Evolutionary conservation across 306 rosid species (phyloP).

Genomic region (Vigna nakashimae): DNA sequence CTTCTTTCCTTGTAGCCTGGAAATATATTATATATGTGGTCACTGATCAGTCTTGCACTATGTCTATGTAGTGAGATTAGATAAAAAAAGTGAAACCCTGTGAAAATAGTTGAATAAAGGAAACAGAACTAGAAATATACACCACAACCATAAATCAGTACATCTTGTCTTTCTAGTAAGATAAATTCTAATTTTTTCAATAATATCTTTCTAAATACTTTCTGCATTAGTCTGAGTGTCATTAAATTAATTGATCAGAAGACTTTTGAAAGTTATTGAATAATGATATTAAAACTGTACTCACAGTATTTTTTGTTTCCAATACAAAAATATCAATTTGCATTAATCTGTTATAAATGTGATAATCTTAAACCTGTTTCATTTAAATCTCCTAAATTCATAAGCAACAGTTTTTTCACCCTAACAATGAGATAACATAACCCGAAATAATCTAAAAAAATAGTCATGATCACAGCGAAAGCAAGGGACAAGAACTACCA

Average conservation of each 20-base stretch:
- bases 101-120: constrained; percentile 23
- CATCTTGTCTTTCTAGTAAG: constrained; percentile 19
- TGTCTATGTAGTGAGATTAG: background rate
- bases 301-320: background rate
- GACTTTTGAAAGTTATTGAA: constrained; percentile 17
- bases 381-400: constrained; percentile 27
- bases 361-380: constrained; percentile 14
- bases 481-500: constrained; percentile 16
- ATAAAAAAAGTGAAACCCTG: background rate
- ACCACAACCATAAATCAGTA: background rate
- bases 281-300: constrained; percentile 18
- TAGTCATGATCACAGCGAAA: background rate
- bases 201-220: constrained; percentile 18
- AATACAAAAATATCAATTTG: constrained; percentile 20
- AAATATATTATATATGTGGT: background rate
- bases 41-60: background rate
- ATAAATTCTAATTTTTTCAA: constrained; percentile 1
- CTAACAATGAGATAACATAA: background rate
- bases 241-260: constrained; percentile 18
- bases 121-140: constrained; percentile 11
- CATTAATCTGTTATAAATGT: constrained; percentile 4
- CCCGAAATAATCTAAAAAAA: constrained; percentile 2
- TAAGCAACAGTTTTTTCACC: constrained; percentile 20
- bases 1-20: constrained; percentile 8
- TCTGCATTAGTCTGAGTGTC: background rate